phyloP scores from a whole-genome alignment of 139 green algal species.

The Micractinium conductrix region DNA sequence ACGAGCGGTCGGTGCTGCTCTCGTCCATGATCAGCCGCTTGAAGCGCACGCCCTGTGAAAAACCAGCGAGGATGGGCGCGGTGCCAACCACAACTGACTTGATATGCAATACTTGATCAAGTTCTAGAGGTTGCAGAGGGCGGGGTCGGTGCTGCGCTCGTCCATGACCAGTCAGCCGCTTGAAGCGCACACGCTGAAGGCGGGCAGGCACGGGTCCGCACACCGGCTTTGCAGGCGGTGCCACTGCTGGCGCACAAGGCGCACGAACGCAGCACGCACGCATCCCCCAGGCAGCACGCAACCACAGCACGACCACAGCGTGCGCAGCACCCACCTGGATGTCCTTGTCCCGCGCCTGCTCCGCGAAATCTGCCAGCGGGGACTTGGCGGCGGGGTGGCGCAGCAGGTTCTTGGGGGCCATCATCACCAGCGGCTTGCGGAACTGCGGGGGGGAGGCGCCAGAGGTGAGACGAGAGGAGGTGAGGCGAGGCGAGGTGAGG shows the following conservation, averaged over 20 bases:
- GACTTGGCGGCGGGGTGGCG: conserved; percentile 89
- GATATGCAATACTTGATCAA: too few relatives aligned
- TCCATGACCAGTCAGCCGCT: conserved; percentile 99
- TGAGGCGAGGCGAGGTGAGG: not conserved
- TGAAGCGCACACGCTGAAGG: conserved; percentile 84
- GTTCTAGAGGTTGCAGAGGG: too few relatives aligned
- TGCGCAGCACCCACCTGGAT: conserved; percentile 40
- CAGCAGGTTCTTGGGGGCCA: conserved; percentile 96
- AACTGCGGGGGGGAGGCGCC: conserved; percentile 71
- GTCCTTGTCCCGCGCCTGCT: conserved; percentile 80
- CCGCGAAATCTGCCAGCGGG: conserved; percentile 91
- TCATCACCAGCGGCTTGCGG: conserved; percentile 97
- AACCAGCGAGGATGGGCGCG: too few relatives aligned
- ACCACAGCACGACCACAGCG: too few relatives aligned
- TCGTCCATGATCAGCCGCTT: conserved; percentile 99
- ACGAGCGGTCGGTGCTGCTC: conserved; percentile 61
- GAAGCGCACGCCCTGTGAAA: conserved; percentile 81
- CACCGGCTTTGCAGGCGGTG: too few relatives aligned
- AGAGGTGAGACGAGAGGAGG: not conserved
- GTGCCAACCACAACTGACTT: too few relatives aligned
- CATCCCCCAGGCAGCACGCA: too few relatives aligned
- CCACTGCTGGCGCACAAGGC: too few relatives aligned
- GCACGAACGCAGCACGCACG: too few relatives aligned
- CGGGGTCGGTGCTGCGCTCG: conserved; percentile 64
- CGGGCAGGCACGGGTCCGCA: too few relatives aligned